Percentiles rank a stretch among this genome's conserved stretches.
Evolutionary conservation across 768 basidiomycete species (phyloP).

Genomic region (Wakefieldia striispora): DNA sequence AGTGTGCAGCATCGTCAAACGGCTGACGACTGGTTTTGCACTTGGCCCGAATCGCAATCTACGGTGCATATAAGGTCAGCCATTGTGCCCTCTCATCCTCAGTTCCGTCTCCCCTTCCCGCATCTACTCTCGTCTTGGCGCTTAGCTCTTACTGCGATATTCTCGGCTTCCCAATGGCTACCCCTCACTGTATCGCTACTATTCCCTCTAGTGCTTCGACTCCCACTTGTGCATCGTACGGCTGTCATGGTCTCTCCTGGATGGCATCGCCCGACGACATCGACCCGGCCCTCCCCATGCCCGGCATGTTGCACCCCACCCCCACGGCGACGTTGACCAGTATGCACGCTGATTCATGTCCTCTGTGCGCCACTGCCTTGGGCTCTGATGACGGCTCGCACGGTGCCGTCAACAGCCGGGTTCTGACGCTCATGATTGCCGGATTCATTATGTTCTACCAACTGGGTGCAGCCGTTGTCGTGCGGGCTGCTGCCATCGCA

Average conservation of each 20-base stretch:
- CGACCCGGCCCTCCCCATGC: neutral
- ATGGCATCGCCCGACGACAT: neutral
- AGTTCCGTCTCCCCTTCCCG: constrained; percentile 1
- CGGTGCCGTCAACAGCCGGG: neutral
- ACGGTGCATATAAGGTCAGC: constrained; percentile 7
- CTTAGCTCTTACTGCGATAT: neutral
- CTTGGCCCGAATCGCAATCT: neutral
- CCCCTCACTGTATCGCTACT: neutral
- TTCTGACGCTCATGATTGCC: neutral
- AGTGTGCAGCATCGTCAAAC: neutral
- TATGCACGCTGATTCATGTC: neutral
- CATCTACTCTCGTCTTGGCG: neutral
- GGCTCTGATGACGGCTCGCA: neutral
- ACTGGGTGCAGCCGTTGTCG: constrained; percentile 2
- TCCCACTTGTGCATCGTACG: neutral
- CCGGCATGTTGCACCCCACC: neutral
- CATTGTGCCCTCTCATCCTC: neutral
- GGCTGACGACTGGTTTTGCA: neutral
- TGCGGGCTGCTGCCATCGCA: neutral
- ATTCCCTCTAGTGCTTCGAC: neutral
- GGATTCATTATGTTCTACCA: constrained; percentile 7
- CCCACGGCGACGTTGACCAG: neutral
- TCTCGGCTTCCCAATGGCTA: constrained; percentile 4
- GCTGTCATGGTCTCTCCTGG: neutral
- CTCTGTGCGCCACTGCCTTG: neutral